A percentile compares a stretch with the other conserved stretches of the same genome.
These are phyloP conservation scores for Hygrophila difformis DNA, from an alignment of 257 asterid species.

Conservation along the genomic window DNA sequence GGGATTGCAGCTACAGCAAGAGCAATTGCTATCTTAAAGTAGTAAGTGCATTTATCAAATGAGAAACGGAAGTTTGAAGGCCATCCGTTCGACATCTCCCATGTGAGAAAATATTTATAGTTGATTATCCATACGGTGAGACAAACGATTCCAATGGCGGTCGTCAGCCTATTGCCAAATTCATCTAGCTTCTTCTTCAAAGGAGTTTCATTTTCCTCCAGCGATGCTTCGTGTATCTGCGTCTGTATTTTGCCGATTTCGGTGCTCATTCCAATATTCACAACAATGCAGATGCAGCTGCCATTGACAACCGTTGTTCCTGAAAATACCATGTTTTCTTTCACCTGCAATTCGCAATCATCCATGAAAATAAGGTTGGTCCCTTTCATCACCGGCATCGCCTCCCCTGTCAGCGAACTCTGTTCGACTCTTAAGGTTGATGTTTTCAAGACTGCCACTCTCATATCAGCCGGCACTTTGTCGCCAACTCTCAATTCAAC, in stretches of 20 bases:
- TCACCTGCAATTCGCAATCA: slow-evolving; percentile 93
- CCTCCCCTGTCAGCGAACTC: slow-evolving; percentile 96
- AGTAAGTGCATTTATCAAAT: slow-evolving; percentile 95
- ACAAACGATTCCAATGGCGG: slow-evolving; percentile 76
- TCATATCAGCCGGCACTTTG: slow-evolving; percentile 95
- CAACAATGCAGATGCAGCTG: slow-evolving; percentile 74
- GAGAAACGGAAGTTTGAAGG: slow-evolving; percentile 88
- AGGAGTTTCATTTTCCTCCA: slow-evolving; percentile 87
- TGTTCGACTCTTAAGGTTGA: slow-evolving; percentile 88
- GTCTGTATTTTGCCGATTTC: slow-evolving; percentile 91
- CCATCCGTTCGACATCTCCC: slow-evolving; percentile 95
- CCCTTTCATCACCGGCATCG: slow-evolving; percentile 87
- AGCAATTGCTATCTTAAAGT: slow-evolving; percentile 98
- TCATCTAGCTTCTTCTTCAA: slow-evolving; percentile 94
- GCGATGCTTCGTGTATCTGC: slow-evolving; percentile 93
- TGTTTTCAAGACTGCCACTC: slow-evolving; percentile 78
- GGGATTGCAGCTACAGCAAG: slow-evolving; percentile 99
- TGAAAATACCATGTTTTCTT: slow-evolving; percentile 92
- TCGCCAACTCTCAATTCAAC: slow-evolving; percentile 96
- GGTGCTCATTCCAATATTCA: slow-evolving; percentile 80
- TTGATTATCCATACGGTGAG: slow-evolving; percentile 88
- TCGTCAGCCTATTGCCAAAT: slow-evolving; percentile 86
- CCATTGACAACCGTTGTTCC: slow-evolving; percentile 98
- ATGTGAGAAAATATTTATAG: slow-evolving; percentile 83
- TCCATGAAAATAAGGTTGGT: slow-evolving; percentile 65